Evolutionary conservation across 2,329 filamentous ascomycete genomes (phyloP), one percentile per base, ranked within the genome.

Genomic region (Pleurostoma richardsiae): DNA sequence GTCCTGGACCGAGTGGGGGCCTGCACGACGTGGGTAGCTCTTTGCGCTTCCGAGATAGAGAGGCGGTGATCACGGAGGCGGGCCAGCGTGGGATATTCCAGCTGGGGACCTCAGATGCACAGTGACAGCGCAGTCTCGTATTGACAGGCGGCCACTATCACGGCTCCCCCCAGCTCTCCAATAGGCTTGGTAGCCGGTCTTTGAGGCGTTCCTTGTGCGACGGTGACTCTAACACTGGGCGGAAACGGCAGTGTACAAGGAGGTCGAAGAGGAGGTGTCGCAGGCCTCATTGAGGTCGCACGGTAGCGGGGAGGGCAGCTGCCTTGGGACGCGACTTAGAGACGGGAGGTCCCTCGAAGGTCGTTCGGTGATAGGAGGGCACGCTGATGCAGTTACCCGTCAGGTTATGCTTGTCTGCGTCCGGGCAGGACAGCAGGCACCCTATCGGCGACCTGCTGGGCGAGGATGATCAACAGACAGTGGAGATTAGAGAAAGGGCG

Each of bases 201-300:
- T 52, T 54, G 56, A 54, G 58, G 57, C 59, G 58, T 56, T 56
- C 47, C 54, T 56, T 59, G 63, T 68, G 58, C 54, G 52, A 67
- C 61, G 50, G 52, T 47, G 46, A 52, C 46, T 44, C 39, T 47
- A 45, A 44, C 47, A 53, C 51, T 45, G 51, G 55, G 54, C 44
- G 47, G 47, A 42, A 56, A 53, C 49, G 52, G 52, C n/a, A 52
- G 51, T 53, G 51, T 49, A 46, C 36, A 45, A 52, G 39, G 54
- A 49, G 44, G 52, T 49, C 45, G 50, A 49, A 45, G 47, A 50
- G 26, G 49, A 42, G 30, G 43, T 41, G 42, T 46, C 41, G 42
- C 39, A 39, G 44, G 7, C 27, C 30, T 31, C 44, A 41, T 40
- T 10, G 54, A 56, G 52, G 56, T 19, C 50, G 53, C 54, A 36